Percentiles rank a stretch among this genome's conserved stretches.
Evolutionary conservation across 495 filamentous ascomycete genomes (phyloP).

Genomic region (Aspergillus baeticus): DNA sequence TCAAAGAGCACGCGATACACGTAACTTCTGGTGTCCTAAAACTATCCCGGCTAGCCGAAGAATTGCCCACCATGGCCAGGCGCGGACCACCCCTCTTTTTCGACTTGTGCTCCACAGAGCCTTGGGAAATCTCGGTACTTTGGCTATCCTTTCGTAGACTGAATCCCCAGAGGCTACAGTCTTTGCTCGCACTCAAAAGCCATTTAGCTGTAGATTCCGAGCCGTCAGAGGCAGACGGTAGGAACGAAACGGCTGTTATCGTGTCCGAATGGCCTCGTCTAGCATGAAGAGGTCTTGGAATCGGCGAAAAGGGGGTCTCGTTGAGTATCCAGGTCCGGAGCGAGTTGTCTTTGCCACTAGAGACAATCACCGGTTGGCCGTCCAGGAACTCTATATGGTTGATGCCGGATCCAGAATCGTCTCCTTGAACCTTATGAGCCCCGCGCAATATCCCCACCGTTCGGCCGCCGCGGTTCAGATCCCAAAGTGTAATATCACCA

Average conservation of each 20-base stretch:
- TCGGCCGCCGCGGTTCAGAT: conserved; percentile 82
- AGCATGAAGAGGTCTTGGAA: conserved; percentile 79
- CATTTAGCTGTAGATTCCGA: conserved; percentile 90
- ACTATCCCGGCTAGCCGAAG: conserved; percentile 24
- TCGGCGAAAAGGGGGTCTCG: conserved; percentile 76
- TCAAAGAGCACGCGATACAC: conserved; percentile 83
- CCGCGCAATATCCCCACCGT: conserved; percentile 78
- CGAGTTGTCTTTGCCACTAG: conserved; percentile 88
- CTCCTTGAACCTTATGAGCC: conserved; percentile 70
- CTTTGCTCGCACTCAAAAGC: conserved; percentile 84
- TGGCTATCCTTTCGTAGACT: conserved; percentile 93
- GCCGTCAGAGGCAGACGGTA: conserved; percentile 83
- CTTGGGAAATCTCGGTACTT: conserved; percentile 90
- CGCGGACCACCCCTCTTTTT: conserved; percentile 61
- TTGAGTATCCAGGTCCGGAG: conserved; percentile 96
- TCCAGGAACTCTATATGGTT: conserved; percentile 85
- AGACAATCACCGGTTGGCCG: conserved; percentile 88
- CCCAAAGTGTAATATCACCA: conserved; percentile 94
- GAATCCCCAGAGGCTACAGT: conserved; percentile 91
- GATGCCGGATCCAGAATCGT: conserved; percentile 57
- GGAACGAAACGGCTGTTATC: conserved; percentile 74
- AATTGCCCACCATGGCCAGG: conserved; percentile 27
- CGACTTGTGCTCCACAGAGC: conserved; percentile 74
- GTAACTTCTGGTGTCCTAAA: conserved; percentile 89
- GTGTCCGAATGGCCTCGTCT: conserved; percentile 86